Evolutionary conservation across 2,329 filamentous ascomycete genomes (phyloP).

Genomic region (Gyromitra esculenta): DNA sequence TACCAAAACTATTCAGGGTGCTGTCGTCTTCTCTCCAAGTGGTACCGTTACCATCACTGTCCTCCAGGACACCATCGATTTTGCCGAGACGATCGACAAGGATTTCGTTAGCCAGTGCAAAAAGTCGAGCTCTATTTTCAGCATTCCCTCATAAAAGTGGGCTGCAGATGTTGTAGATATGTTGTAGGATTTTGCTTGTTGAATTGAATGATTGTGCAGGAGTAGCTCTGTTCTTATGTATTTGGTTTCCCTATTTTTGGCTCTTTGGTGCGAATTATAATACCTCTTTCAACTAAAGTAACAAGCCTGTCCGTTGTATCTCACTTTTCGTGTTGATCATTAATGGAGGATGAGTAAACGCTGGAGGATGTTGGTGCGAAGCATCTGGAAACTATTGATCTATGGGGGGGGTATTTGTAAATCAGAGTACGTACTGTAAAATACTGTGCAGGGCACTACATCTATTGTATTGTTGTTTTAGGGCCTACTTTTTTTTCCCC

Average conservation of each 20-base stretch:
- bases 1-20: slow-evolving; percentile 70
- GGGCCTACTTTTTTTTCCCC: neutral
- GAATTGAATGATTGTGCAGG: slow-evolving; percentile 12
- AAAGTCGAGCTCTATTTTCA: slow-evolving; percentile 24
- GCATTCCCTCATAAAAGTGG: slow-evolving; percentile 29
- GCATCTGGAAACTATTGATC: slow-evolving; percentile 10
- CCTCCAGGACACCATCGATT: slow-evolving; percentile 60
- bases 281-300: slow-evolving; percentile 23
- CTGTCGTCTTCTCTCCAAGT: slow-evolving; percentile 69
- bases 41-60: slow-evolving; percentile 68
- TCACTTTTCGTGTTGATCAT: slow-evolving; percentile 3
- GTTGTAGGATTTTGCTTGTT: slow-evolving; percentile 17
- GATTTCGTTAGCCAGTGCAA: slow-evolving; percentile 20
- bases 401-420: slow-evolving; percentile 17
- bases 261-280: slow-evolving; percentile 21
- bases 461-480: slow-evolving; percentile 4
- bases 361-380: neutral
- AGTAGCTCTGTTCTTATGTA: slow-evolving; percentile 19
- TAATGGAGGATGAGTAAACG: neutral
- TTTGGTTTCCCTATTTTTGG: slow-evolving; percentile 30
- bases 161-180: slow-evolving; percentile 20
- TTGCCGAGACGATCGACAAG: slow-evolving; percentile 42
- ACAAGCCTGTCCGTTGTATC: slow-evolving; percentile 8
- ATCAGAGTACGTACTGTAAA: slow-evolving; percentile 15
- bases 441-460: slow-evolving; percentile 30